A percentile compares a stretch with the other conserved stretches of the same genome.
Evolutionary conservation across 202 grass and related monocot species (phyloP).

Genomic region (Zizania palustris): DNA sequence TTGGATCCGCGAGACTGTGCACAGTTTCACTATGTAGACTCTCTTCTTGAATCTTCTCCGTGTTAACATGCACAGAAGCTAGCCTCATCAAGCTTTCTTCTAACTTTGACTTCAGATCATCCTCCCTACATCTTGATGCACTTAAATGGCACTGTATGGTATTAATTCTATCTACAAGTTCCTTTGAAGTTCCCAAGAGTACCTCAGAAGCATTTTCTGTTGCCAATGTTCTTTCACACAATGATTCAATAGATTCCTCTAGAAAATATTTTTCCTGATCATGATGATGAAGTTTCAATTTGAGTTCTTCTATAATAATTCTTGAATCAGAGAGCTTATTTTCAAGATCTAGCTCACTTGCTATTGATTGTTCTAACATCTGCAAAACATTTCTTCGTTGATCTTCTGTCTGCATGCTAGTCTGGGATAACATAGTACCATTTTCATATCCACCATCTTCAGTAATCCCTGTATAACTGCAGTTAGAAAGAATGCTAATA

Average conservation of each 20-base stretch:
- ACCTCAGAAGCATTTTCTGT: slow-evolving; percentile 72
- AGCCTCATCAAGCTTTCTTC: slow-evolving; percentile 43
- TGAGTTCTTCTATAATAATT: slow-evolving; percentile 62
- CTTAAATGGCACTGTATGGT: slow-evolving; percentile 47
- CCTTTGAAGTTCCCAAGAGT: slow-evolving; percentile 62
- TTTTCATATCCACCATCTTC: slow-evolving; percentile 54
- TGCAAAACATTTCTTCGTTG: slow-evolving; percentile 70
- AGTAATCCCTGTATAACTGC: slow-evolving; percentile 46
- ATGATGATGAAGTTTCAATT: slow-evolving; percentile 50
- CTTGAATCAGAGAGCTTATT: slow-evolving; percentile 76
- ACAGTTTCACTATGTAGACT: slow-evolving; percentile 30
- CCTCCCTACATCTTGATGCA: slow-evolving; percentile 45
- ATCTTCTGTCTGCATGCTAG: slow-evolving; percentile 49
- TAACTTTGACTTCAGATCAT: slow-evolving; percentile 50
- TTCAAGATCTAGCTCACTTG: slow-evolving; percentile 88
- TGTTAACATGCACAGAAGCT: slow-evolving; percentile 39
- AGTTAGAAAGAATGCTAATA: slow-evolving; percentile 29
- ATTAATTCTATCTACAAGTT: slow-evolving; percentile 56
- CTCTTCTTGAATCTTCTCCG: slow-evolving; percentile 36
- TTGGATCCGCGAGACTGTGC: slow-evolving; percentile 9
- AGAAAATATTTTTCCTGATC: slow-evolving; percentile 66
- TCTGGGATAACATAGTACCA: slow-evolving; percentile 42
- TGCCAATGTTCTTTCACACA: slow-evolving; percentile 58
- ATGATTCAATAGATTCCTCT: slow-evolving; percentile 60
- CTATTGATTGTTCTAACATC: slow-evolving; percentile 83